phyloP scores from a whole-genome alignment of 345 rosid species.

The Citrus inodora region DNA sequence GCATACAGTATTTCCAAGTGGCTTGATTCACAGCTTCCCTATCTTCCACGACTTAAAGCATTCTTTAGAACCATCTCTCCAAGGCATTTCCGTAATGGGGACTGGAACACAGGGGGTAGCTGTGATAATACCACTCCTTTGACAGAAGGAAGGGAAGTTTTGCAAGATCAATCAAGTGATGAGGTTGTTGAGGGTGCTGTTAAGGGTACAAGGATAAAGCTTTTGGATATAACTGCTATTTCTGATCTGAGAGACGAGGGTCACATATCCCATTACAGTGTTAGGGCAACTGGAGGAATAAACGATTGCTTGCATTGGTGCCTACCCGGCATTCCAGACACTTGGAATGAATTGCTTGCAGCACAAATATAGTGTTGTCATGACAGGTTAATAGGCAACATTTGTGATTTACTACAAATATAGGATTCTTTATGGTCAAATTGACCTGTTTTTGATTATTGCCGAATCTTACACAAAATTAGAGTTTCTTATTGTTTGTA shows the following conservation, averaged over 20 bases:
- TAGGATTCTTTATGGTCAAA: not conserved
- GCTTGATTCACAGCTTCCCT: conserved; percentile 59
- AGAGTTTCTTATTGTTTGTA: not conserved
- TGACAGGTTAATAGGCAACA: not conserved
- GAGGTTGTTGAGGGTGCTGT: conserved; percentile 50
- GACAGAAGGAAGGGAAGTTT: conserved; percentile 44
- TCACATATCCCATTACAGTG: conserved; percentile 52
- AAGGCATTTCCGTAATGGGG: conserved; percentile 65
- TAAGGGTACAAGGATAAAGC: conserved; percentile 53
- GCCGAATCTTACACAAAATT: not conserved
- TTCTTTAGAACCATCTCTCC: conserved; percentile 81
- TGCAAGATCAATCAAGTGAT: conserved; percentile 50
- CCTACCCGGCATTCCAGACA: conserved; percentile 82
- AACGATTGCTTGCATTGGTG: conserved; percentile 98
- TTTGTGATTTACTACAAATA: not conserved
- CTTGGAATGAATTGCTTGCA: conserved; percentile 71
- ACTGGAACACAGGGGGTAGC: conserved; percentile 80
- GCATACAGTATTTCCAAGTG: conserved; percentile 51
- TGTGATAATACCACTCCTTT: conserved; percentile 62
- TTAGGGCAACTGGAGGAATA: conserved; percentile 37
- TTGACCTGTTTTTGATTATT: not conserved
- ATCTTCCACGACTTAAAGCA: conserved; percentile 46
- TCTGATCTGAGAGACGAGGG: conserved; percentile 75
- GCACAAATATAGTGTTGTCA: conserved; percentile 41
- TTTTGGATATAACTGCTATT: conserved; percentile 67